Evolutionary conservation across 306 rosid species (phyloP), one percentile per base, ranked within the genome.

Genomic region (Lotus japonicus): DNA sequence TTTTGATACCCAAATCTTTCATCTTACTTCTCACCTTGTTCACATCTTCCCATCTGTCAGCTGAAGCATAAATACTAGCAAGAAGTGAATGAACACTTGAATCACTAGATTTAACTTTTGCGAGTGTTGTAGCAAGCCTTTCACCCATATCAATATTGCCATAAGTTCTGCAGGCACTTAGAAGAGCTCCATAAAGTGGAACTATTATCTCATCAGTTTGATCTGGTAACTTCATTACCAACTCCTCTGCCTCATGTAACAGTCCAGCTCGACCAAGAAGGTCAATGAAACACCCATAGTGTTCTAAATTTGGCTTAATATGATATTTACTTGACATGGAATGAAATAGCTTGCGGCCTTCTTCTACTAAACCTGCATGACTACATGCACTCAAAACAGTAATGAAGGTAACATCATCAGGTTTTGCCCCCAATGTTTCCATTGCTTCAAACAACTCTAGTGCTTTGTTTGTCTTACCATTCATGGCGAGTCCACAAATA

Each of bases 251-350:
- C 77, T 91, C 91, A 6, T 80, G 68, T 62, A 86, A 73, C 66
- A 76, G 70, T 70, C 97, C 91, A 39, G 91, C 89, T 58, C 92
- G 75, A 63, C 92, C 91, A 54, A 91, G 84, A 72, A 84, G 90
- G 52, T 86, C 92, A 42, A 88, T 62, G 65, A 81, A 75, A 75
- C 92, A 84, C n/a, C 89, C 91, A 60, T 84, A 88, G 38, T 88
- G 95, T 59, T 88, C 92, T 36, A 83, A 77, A 66, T 81, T 88
- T 23, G 89, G 92, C 72, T 83, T 76, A 23, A 84, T 81, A 33
- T 13, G 65, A 60, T 84, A 78, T 14, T n/a, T 68, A 57, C 54
- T 68, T 62, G 54, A 81, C 85, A 83, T 91, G 53, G 82, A 83
- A 71, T 71, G 67, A 73, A 86, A 84, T 58, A 79, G 71, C 48